A percentile compares a stretch with the other conserved stretches of the same genome.
phyloP scores from a whole-genome alignment of 768 basidiomycete species.

The Trametes cinnabarina region DNA sequence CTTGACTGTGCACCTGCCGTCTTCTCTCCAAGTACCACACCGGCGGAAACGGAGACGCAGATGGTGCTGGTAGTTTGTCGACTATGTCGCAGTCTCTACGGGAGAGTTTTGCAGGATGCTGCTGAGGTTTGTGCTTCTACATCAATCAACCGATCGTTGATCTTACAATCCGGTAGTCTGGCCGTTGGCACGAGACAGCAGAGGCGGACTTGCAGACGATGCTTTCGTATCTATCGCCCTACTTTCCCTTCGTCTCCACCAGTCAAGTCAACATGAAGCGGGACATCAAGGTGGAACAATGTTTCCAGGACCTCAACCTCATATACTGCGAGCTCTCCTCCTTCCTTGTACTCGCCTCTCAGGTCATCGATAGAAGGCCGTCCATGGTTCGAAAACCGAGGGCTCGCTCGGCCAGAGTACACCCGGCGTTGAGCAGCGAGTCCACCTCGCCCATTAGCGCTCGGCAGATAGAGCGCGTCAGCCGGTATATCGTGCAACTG shows the following conservation, averaged over 20 bases:
- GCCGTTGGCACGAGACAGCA: conserved; percentile 24
- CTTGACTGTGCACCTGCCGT: conserved; percentile 84
- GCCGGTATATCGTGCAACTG: conserved; percentile 57
- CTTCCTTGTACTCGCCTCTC: conserved; percentile 46
- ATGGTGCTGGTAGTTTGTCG: conserved; percentile 55
- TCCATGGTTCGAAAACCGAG: not conserved
- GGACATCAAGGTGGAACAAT: conserved; percentile 65
- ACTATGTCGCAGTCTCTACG: conserved; percentile 62
- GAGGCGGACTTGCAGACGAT: conserved; percentile 55
- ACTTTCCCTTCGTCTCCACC: conserved; percentile 73
- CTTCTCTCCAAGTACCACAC: conserved; percentile 64
- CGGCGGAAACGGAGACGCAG: conserved; percentile 59
- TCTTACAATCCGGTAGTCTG: conserved; percentile 1
- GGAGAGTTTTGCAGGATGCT: conserved; percentile 46
- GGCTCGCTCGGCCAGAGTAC: not conserved
- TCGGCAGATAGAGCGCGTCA: conserved; percentile 49
- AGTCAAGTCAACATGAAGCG: conserved; percentile 32
- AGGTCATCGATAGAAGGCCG: conserved; percentile 1
- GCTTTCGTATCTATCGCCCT: conserved; percentile 71
- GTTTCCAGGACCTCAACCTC: conserved; percentile 69
- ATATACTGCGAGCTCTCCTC: conserved; percentile 77
- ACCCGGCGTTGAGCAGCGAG: not conserved
- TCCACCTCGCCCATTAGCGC: conserved; percentile 9
- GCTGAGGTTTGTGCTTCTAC: conserved; percentile 34
- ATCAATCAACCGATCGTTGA: not conserved